phyloP scores from a whole-genome alignment of 1,284 basidiomycete species.

The Wallemia mellicola region DNA sequence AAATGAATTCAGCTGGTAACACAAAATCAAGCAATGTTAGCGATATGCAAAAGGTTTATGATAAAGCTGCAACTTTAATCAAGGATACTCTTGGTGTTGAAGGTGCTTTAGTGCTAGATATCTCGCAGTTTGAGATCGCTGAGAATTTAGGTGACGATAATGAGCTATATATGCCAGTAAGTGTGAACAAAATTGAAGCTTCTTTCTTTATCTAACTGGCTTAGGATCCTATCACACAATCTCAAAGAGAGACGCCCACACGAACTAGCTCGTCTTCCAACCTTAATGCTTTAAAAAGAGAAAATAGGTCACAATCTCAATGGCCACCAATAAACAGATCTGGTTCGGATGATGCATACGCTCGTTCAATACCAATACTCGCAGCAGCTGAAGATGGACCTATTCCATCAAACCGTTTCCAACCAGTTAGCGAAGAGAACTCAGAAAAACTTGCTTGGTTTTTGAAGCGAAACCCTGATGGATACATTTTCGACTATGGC shows the following conservation, averaged over 20 bases:
- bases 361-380: constrained; percentile 11
- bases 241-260: not conserved
- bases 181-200: not conserved
- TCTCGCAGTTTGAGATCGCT: constrained; percentile 62
- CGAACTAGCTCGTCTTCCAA: not conserved
- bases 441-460: constrained; percentile 41
- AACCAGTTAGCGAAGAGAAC: constrained; percentile 31
- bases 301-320: not conserved
- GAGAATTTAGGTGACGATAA: constrained; percentile 27
- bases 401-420: constrained; percentile 10
- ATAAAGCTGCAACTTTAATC: constrained; percentile 57
- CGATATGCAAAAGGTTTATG: constrained; percentile 55
- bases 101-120: constrained; percentile 66
- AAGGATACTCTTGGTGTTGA: constrained; percentile 69
- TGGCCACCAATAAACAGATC: not conserved
- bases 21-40: constrained; percentile 8
- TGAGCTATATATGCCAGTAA: constrained; percentile 11
- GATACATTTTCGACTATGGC: constrained; percentile 44
- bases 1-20: constrained; percentile 32
- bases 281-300: not conserved
- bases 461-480: constrained; percentile 34
- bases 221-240: not conserved
- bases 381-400: constrained; percentile 7
- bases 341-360: not conserved
- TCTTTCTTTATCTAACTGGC: not conserved